phyloP scores from a whole-genome alignment of 2,329 filamentous ascomycete species.

The Trichocomaceae sp. region DNA sequence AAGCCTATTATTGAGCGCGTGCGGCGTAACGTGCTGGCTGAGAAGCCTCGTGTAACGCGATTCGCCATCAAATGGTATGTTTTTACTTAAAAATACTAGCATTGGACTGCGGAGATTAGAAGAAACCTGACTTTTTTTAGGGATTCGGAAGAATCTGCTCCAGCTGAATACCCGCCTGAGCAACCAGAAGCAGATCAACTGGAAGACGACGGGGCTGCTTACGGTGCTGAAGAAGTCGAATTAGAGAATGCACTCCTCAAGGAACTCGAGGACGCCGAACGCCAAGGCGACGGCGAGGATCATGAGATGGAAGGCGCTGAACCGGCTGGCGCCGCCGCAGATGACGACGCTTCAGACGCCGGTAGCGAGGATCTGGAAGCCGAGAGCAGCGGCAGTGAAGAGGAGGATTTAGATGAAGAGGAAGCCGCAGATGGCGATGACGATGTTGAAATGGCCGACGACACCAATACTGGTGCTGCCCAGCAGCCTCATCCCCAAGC shows the following conservation, averaged over 20 bases:
- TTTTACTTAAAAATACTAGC: neutral
- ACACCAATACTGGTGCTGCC: constrained; percentile 31
- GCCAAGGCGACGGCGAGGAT: constrained; percentile 56
- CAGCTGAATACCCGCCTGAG: constrained; percentile 91
- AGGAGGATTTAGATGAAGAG: constrained; percentile 61
- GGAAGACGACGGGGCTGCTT: constrained; percentile 75
- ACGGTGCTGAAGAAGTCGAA: constrained; percentile 83
- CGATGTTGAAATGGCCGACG: constrained; percentile 54
- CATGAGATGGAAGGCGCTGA: constrained; percentile 70
- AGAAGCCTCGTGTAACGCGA: constrained; percentile 94
- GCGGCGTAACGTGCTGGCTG: constrained; percentile 82
- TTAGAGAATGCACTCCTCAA: constrained; percentile 57
- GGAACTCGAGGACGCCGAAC: constrained; percentile 45
- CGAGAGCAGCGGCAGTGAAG: constrained; percentile 66
- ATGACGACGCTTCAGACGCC: constrained; percentile 64
- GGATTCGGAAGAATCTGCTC: constrained; percentile 96
- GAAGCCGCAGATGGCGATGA: constrained; percentile 51
- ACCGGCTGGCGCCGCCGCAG: constrained; percentile 36
- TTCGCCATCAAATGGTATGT: constrained; percentile 97
- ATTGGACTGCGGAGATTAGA: neutral
- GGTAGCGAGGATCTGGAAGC: constrained; percentile 74
- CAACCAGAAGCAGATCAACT: constrained; percentile 88
- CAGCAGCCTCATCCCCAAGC: constrained; percentile 29
- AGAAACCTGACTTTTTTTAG: constrained; percentile 41
- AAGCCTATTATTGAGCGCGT: constrained; percentile 93